Percentiles rank a stretch among this genome's conserved stretches.
phyloP scores from a whole-genome alignment of 495 filamentous ascomycete genomes.

The Aspergillus panamensis region DNA sequence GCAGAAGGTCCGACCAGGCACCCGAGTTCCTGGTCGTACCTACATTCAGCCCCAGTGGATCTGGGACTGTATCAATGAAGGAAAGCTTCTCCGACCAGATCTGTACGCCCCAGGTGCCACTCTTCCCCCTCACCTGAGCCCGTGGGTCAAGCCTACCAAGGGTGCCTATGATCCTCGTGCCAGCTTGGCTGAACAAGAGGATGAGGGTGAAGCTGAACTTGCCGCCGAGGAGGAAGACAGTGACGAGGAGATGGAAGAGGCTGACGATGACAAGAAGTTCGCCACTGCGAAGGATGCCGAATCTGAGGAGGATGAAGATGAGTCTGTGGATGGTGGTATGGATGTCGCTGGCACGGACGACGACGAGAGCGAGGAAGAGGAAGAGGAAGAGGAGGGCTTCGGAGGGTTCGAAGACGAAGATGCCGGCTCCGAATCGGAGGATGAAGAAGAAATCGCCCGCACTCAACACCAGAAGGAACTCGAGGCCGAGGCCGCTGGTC shows the following conservation, averaged over 20 bases:
- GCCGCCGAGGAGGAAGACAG: conserved; percentile 49
- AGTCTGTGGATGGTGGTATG: conserved; percentile 55
- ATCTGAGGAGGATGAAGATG: conserved; percentile 48
- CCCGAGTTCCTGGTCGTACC: conserved; percentile 78
- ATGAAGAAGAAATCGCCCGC: conserved; percentile 49
- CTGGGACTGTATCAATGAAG: conserved; percentile 92
- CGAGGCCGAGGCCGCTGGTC: conserved; percentile 77
- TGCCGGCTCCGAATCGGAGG: conserved; percentile 45
- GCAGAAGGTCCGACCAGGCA: conserved; percentile 46
- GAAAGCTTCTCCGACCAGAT: conserved; percentile 79
- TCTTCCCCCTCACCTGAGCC: conserved; percentile 90
- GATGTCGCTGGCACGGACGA: conserved; percentile 52
- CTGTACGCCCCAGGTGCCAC: conserved; percentile 85
- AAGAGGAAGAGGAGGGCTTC: conserved; percentile 36
- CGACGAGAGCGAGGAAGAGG: conserved; percentile 43
- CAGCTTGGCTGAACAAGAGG: conserved; percentile 69
- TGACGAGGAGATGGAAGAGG: conserved; percentile 44
- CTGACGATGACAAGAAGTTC: conserved; percentile 22
- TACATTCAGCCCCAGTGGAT: conserved; percentile 98
- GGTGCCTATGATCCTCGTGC: conserved; percentile 86
- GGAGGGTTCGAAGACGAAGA: conserved; percentile 42
- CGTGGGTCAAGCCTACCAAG: conserved; percentile 83
- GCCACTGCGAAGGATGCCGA: conserved; percentile 12
- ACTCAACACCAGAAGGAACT: conserved; percentile 78
- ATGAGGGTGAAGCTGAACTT: conserved; percentile 75